Base-by-base conservation (phyloP, 164 flowering plant genomes). In the Cinnamomum chago region DNA sequence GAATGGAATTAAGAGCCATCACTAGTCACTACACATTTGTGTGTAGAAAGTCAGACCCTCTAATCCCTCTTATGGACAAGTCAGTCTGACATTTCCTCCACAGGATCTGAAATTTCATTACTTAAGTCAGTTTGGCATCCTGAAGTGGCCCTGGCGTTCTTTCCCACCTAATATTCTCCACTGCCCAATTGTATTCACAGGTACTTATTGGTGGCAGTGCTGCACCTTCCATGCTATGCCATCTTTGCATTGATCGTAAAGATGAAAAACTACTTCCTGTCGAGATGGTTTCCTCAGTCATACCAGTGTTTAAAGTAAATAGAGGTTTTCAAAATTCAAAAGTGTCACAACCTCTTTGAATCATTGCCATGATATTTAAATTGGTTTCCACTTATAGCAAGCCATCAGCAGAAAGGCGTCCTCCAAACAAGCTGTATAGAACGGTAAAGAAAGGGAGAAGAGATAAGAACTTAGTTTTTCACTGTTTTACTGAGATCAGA, bases 211-310 rank as follows among this genome's bases (percentile, higher is more conserved):
- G 92, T 94, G 73, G 97, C 87, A 6, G 15, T 90, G 76, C 66
- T 93, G 91, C 98, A 93, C 74, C 51, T 94, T 67, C 98, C 97
- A 50, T 90, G 94, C 85, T 94, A 88, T 17, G 89, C 85, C 17
- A 30, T 86, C 7, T 91, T 91, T 76, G 83, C 84, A 14, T 73
- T 92, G 71, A 68, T 90, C 15, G 79, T 89, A 73, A 88, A 83
- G 82, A 65, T 84, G 62, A 94, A 93, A 76, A 84, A 86, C 73
- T 60, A 50, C 35, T 40, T 88, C 25, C 67, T 88, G 33, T 78
- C 83, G 15, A 88, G 79, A 80, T 84, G 89, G 84, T 91, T 86
- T 65, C 89, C 93, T 27, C 76, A 87, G 3, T 86, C 98, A 50
- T 83, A 84, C 72, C 85, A 79, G 74, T 83, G 82, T 55, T 55